Conservation (phyloP, 2,329 filamentous ascomycete species). For the Epicoccum sorghinum region DNA sequence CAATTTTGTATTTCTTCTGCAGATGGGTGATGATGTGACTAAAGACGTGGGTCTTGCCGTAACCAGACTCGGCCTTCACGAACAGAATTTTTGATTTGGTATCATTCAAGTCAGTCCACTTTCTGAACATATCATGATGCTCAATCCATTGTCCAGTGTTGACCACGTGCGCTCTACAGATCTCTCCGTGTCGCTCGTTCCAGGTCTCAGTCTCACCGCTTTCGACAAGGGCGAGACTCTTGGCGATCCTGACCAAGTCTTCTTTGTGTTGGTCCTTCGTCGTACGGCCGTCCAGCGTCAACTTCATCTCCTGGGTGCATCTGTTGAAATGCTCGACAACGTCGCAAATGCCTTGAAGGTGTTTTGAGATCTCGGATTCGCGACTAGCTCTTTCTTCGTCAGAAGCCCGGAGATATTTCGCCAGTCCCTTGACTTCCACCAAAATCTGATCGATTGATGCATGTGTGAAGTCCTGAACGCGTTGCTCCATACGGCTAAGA, state of each 20-base stretch:
- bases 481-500: conserved; percentile 10
- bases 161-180: not conserved
- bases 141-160: conserved; percentile 6
- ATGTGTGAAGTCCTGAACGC: conserved; percentile 2
- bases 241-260: conserved; percentile 4
- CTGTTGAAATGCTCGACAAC: too few species aligned
- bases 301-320: conserved; percentile 17
- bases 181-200: conserved; percentile 1
- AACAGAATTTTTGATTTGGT: not conserved
- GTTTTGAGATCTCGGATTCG: not conserved
- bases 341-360: too few species aligned
- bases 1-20: not conserved
- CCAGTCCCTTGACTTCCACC: conserved; percentile 1
- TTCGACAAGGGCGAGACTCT: not conserved
- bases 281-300: conserved; percentile 11
- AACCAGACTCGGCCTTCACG: not conserved
- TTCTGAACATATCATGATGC: not conserved
- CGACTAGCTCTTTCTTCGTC: not conserved
- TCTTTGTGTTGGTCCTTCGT: conserved; percentile 15
- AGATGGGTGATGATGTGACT: not conserved
- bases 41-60: not conserved
- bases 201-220: not conserved
- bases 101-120: not conserved
- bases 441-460: not conserved
- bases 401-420: not conserved